Percentiles rank a stretch among this genome's conserved stretches.
Evolutionary conservation across 176 grass and related monocot genomes (phyloP).

Genomic region (Oryza coarctata): DNA sequence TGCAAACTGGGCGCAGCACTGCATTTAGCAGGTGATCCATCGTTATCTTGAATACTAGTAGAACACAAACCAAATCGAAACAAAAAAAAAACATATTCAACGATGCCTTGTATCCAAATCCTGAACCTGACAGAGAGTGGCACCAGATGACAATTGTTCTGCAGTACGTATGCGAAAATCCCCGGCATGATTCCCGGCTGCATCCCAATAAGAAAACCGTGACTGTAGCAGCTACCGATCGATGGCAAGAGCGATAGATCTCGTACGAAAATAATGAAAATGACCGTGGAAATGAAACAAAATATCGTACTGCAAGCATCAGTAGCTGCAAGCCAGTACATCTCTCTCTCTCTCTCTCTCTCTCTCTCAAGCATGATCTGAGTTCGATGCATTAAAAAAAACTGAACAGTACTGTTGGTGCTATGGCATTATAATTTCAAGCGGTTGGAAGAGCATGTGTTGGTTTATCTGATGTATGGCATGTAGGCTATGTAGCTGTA

Average conservation of each 20-base stretch:
- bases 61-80: not conserved
- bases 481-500: not conserved
- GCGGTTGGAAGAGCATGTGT: not conserved
- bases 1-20: not conserved
- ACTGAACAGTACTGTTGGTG: not conserved
- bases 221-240: not conserved
- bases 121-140: not conserved
- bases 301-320: not conserved
- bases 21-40: constrained; percentile 3
- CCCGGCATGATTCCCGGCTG: not conserved
- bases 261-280: not conserved
- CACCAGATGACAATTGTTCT: not conserved
- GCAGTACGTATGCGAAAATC: constrained; percentile 7
- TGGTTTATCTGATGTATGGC: not conserved
- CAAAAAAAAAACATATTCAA: not conserved
- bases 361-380: not conserved
- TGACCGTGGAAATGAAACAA: not conserved
- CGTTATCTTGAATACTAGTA: not conserved
- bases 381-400: not conserved
- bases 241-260: not conserved
- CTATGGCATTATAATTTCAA: not conserved
- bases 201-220: not conserved
- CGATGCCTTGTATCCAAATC: not conserved
- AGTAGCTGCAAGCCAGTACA: not conserved
- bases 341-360: not conserved